These are phyloP conservation scores for Croton setiger DNA, from an alignment of 441 rosid species.

Conservation along the genomic window DNA sequence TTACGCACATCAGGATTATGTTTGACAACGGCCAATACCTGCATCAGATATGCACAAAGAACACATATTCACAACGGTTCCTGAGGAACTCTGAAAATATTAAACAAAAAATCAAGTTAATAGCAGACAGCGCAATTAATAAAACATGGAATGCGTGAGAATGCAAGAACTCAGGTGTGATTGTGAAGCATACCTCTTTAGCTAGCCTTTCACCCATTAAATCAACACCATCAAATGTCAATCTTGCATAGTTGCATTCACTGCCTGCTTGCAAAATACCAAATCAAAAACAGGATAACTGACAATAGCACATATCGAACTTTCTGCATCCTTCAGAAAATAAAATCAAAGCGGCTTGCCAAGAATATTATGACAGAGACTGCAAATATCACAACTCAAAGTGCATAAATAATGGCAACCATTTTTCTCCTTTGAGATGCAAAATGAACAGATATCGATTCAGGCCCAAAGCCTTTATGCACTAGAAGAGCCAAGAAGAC, in stretches of 20 bases:
- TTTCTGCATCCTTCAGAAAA: not conserved
- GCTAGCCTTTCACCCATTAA: constrained; percentile 92
- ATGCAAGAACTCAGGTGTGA: not conserved
- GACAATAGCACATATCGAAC: not conserved
- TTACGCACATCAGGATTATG: constrained; percentile 52
- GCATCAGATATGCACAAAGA: constrained; percentile 21
- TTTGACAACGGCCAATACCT: constrained; percentile 70
- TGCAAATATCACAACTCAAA: not conserved
- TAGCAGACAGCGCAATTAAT: not conserved
- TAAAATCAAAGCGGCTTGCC: not conserved
- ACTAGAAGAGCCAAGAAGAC: too few relatives aligned
- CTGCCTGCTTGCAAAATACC: constrained; percentile 56
- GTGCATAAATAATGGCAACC: not conserved
- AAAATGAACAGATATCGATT: not conserved
- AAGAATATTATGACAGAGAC: not conserved
- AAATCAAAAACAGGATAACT: constrained; percentile 17
- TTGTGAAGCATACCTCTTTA: constrained; percentile 55
- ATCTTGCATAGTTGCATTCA: constrained; percentile 63
- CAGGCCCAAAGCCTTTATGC: too few relatives aligned
- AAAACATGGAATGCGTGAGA: not conserved
- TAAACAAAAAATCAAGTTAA: not conserved
- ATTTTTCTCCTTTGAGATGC: not conserved
- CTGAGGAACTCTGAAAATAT: not conserved
- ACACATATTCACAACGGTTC: constrained; percentile 12
- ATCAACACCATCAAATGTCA: constrained; percentile 96